A percentile compares a stretch with the other conserved stretches of the same genome.
Conservation (phyloP, 768 basidiomycete genomes). For the Tulasnella sp. region DNA sequence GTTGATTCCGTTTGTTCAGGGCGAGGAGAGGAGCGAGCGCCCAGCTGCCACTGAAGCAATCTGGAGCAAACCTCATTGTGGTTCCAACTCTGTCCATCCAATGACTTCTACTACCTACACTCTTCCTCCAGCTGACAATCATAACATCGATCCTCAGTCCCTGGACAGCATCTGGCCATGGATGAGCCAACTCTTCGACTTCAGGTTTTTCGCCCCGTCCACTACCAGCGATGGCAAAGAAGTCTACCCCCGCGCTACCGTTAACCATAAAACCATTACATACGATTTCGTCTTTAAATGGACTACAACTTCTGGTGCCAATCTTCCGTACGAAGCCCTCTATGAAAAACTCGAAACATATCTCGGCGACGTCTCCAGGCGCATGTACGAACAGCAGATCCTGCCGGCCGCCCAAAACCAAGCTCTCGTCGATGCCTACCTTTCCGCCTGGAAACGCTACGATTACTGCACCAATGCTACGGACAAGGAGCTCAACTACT, state of each 20-base stretch:
- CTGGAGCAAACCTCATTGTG: background rate
- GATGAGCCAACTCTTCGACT: conserved; percentile 14
- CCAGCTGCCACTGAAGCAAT: conserved; percentile 1
- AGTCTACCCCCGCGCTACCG: background rate
- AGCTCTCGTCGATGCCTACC: conserved; percentile 3
- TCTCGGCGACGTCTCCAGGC: background rate
- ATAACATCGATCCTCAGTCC: background rate
- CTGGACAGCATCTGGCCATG: background rate
- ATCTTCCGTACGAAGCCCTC: background rate
- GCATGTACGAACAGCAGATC: background rate
- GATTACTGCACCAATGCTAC: conserved; percentile 1
- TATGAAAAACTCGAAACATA: conserved; percentile 3
- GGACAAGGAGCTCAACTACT: conserved; percentile 7
- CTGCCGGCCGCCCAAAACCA: background rate
- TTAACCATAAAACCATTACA: background rate
- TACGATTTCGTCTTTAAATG: conserved; percentile 16
- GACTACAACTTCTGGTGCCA: conserved; percentile 4
- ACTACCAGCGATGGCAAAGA: background rate
- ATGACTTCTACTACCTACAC: conserved; percentile 6
- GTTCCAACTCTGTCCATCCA: background rate
- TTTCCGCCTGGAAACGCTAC: conserved; percentile 23
- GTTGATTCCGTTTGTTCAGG: background rate
- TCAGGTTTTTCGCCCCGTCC: conserved; percentile 16
- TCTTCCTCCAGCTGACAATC: conserved; percentile 5
- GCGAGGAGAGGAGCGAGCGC: background rate